Percentiles rank a stretch among this genome's conserved stretches.
phyloP scores from a whole-genome alignment of 2,329 filamentous ascomycete species.

The Phialemoniopsis sp. region DNA sequence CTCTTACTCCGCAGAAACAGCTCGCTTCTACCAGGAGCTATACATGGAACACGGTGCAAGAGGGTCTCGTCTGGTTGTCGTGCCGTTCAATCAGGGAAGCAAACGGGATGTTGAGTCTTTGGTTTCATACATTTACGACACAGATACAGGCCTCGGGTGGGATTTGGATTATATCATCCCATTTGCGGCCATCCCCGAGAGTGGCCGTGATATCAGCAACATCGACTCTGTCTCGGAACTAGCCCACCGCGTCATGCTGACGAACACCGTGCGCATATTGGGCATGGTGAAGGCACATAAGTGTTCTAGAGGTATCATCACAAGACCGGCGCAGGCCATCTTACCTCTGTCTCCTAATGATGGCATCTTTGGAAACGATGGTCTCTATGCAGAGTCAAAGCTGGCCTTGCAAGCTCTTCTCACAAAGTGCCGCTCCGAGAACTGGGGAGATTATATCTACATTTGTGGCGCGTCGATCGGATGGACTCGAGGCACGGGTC shows the following conservation, averaged over 20 bases:
- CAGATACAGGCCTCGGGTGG: not conserved
- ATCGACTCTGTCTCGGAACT: not conserved
- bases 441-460: constrained; percentile 21
- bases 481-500: constrained; percentile 12
- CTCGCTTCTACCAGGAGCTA: not conserved
- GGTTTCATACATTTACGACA: not conserved
- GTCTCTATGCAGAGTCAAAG: constrained; percentile 31
- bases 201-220: not conserved
- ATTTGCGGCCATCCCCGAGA: constrained; percentile 1
- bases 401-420: constrained; percentile 21
- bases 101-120: not conserved
- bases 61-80: not conserved
- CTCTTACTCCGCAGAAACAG: not conserved
- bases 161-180: constrained; percentile 1
- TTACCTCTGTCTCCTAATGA: constrained; percentile 32
- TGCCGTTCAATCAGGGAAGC: not conserved
- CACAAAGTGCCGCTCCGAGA: constrained; percentile 17
- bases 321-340: constrained; percentile 21
- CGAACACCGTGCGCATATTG: not conserved
- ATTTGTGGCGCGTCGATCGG: constrained; percentile 29
- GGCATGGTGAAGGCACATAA: not conserved
- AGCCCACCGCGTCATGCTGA: constrained; percentile 2
- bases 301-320: not conserved
- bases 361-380: constrained; percentile 29
- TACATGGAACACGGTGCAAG: not conserved